phyloP scores from a whole-genome alignment of 1,284 basidiomycete species.

The Omphalotus olearius region DNA sequence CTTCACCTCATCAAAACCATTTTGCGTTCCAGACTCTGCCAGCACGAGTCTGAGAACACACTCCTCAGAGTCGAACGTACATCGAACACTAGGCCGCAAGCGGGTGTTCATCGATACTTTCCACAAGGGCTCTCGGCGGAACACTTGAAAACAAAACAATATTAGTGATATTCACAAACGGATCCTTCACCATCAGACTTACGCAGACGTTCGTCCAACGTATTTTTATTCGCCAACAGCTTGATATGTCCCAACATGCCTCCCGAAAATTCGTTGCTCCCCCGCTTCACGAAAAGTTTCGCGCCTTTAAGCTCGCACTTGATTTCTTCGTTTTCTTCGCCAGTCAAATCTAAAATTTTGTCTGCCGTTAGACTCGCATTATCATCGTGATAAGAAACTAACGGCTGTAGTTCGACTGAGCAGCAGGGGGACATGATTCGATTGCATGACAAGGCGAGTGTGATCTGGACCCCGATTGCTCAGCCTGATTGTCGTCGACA shows the following conservation, averaged over 20 bases:
- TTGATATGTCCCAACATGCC: slow-evolving; percentile 61
- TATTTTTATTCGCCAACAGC: slow-evolving; percentile 41
- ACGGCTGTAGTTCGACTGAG: no score
- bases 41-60: slow-evolving; percentile 50
- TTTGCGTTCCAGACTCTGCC: slow-evolving; percentile 38
- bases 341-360: slow-evolving; percentile 39
- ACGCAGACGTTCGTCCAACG: slow-evolving; percentile 41
- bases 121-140: slow-evolving; percentile 62
- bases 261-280: slow-evolving; percentile 50
- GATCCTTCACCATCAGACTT: slow-evolving; percentile 21
- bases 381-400: no score
- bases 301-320: slow-evolving; percentile 52
- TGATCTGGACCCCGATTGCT: no score
- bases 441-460: no score
- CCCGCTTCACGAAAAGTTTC: slow-evolving; percentile 59
- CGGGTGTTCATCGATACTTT: slow-evolving; percentile 65
- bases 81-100: slow-evolving; percentile 46
- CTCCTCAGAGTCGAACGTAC: slow-evolving; percentile 52
- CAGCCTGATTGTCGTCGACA: background rate
- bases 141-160: slow-evolving; percentile 36
- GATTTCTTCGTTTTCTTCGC: slow-evolving; percentile 59
- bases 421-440: no score
- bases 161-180: background rate
- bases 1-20: slow-evolving; percentile 14
- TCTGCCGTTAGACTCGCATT: no score